These are phyloP conservation scores for Cystobasidiaceae sp. DNA, from an alignment of 1,284 basidiomycete species.

Conservation along the genomic window DNA sequence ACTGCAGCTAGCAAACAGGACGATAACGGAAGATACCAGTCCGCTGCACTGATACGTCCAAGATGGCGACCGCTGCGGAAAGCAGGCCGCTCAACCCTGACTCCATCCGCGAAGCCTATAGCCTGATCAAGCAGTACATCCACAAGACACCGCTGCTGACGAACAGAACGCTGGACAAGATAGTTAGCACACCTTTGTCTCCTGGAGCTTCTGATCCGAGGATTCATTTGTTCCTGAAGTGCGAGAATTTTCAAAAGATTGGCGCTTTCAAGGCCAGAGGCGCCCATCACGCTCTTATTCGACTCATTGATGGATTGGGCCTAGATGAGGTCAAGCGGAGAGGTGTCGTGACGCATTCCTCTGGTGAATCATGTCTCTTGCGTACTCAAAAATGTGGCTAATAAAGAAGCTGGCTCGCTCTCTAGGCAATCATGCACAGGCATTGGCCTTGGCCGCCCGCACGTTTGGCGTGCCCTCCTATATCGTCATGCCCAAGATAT, in stretches of 20 bases:
- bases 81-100: conserved; percentile 20
- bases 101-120: conserved; percentile 24
- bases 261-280: conserved; percentile 30
- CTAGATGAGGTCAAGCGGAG: not conserved
- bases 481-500: conserved; percentile 32
- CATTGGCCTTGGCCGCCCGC: conserved; percentile 28
- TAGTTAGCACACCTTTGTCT: not conserved
- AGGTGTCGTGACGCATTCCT: conserved; percentile 25
- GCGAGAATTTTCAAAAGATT: conserved; percentile 28
- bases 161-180: conserved; percentile 10
- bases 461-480: conserved; percentile 19
- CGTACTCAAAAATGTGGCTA: too few relatives aligned
- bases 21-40: too few relatives aligned
- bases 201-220: not conserved
- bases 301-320: conserved; percentile 8
- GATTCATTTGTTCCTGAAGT: conserved; percentile 26
- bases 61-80: not conserved
- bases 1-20: too few relatives aligned
- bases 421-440: conserved; percentile 35
- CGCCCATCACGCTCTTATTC: conserved; percentile 13
- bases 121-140: conserved; percentile 13
- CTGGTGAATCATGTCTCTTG: conserved; percentile 1
- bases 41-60: too few relatives aligned
- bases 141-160: conserved; percentile 33
- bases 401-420: not conserved